Evolutionary conservation across 225 moss, liverwort and hornwort species (phyloP), one percentile per base, ranked within the genome.

Genomic region (Pseudoscleropodium purum): DNA sequence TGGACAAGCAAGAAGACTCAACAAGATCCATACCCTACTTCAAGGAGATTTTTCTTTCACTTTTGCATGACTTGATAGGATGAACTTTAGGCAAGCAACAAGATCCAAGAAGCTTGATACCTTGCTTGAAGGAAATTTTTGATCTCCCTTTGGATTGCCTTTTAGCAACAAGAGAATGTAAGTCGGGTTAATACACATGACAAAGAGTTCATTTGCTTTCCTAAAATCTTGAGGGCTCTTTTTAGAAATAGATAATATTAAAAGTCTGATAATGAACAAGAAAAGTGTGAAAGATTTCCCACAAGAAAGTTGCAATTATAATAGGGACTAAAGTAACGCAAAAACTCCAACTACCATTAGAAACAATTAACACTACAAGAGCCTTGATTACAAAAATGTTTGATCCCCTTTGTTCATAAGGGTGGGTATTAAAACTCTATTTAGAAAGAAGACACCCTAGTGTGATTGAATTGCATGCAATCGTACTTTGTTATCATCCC

Each of bases 11-110:
- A 33, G 1, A 49, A 51, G 19, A 51, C 1, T 7, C 31, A 75
- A 47, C 1, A 75, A 47, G 11, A 30, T 3, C 2, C 2, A 11
- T 18, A 11, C 0, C 9, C 1, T 49, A 0, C 18, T 17, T 7
- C 4, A 19, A 49, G 4, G 2, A 49, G 31, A 51, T 49, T 49
- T 49, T 21, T 59, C 24, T 60, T 60, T 25, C 25, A 17, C 60
- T 60, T 60, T 25, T 25, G 25, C 15, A 41, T 49, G 18, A 18
- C 4, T 49, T 20, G 1, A 33, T 0, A 0, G 0, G 0, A 33
- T 4, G 13, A 75, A 49, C 7, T 49, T 49, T 33, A 3, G 12
- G 33, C 13, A 49, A 49, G 33, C 7, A 12, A 33, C 1, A 49
- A 49, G 31, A 49, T 3, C 12, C 18, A 47, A 75, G 1, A 75